Evolutionary conservation across 129 eudicot genomes (phyloP), one percentile per base, ranked within the genome.

Genomic region (Tagetes patula): DNA sequence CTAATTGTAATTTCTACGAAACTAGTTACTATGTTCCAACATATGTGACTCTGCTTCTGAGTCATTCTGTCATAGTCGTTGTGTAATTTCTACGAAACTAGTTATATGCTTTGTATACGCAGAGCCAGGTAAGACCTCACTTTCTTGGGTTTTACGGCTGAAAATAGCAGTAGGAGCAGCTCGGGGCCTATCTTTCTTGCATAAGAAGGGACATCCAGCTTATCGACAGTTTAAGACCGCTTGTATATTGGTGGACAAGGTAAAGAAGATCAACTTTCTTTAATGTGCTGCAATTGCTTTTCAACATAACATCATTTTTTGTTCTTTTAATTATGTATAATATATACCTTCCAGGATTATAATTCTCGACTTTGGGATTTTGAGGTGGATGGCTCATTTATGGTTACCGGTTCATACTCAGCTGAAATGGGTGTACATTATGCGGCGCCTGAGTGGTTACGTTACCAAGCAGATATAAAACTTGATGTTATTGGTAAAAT

Each of bases 401-500:
- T 45, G 33, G 31, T 30, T 65, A 4, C 0, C 3, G 69, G 11
- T 36, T 8, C 74, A 27, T 47, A 79, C 74, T 5, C 62, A 0
- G 58, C 67, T 14, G 4, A 4, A 5, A 43, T 4, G 32, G 71
- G 58, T 48, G 37, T 50, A 66, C 30, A 0, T 67, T 79, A 73
- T 74, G 59, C 75, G 0, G 71, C 79, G 9, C 83, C 83, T 38
- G 79, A 73, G 55, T 79, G 79, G 74, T 66, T 72, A 65, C 31
- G 38, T 41, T 79, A 54, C 74, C 74, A 79, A 36, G 82, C 61
- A 20, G 52, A 58, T 34, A 53, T 54, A 3, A 39, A 30, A 39
- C 12, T 79, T 36, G 82, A 79, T 1, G 62, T 64, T 30, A 0
- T 0, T 43, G 27, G 27, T 20, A 20, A 20, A 20, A 2, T 1